Percentiles rank a stretch among this genome's conserved stretches.
Conservation (phyloP, 179 eudicot species). For the Gypsophila paniculata region DNA sequence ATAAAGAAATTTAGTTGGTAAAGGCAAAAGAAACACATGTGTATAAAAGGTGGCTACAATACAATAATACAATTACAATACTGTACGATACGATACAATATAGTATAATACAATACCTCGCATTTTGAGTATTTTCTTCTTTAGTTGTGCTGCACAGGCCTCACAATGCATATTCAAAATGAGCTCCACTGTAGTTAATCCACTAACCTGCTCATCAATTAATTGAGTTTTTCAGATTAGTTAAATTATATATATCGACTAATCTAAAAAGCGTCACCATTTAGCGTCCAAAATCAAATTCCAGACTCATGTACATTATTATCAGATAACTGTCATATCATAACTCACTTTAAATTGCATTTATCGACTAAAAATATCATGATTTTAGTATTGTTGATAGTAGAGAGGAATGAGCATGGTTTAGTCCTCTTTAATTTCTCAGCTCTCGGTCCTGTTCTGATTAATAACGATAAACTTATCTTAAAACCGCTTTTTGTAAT, state of each 20-base stretch:
- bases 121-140: slow-evolving; percentile 92
- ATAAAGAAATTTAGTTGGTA: background rate
- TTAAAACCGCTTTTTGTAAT: too few species aligned
- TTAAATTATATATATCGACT: background rate
- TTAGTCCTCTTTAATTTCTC: too few species aligned
- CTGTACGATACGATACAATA: too few species aligned
- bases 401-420: too few species aligned
- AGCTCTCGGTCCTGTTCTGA: too few species aligned
- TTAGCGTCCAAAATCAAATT: background rate
- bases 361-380: too few species aligned
- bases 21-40: background rate
- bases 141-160: slow-evolving; percentile 89
- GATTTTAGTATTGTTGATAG: too few species aligned
- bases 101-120: slow-evolving; percentile 40
- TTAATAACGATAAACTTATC: too few species aligned
- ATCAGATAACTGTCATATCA: background rate
- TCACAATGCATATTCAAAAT: slow-evolving; percentile 96
- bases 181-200: slow-evolving; percentile 68
- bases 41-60: background rate
- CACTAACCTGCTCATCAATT: slow-evolving; percentile 54
- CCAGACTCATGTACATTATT: background rate
- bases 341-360: too few species aligned
- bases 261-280: too few species aligned
- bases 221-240: background rate
- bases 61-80: background rate